These are phyloP conservation scores for Anisodus tanguticus DNA, from an alignment of 257 asterid species.

Conservation along the genomic window DNA sequence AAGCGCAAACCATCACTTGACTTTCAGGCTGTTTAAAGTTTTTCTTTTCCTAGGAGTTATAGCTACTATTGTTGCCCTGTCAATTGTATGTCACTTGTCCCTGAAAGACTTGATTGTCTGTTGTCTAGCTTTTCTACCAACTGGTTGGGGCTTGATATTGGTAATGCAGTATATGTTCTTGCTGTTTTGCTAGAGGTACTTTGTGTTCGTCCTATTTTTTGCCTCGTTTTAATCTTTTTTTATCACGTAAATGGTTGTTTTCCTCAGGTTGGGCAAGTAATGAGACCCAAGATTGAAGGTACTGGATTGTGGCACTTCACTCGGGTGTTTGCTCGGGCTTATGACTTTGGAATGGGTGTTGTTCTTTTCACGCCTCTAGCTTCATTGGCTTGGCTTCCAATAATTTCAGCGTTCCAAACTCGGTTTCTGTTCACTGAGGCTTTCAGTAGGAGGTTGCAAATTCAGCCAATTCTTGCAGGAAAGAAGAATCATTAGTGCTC, in stretches of 20 bases:
- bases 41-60: conserved; percentile 64
- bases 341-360: conserved; percentile 92
- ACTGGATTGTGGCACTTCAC: conserved; percentile 83
- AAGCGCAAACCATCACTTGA: conserved; percentile 72
- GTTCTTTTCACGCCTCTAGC: conserved; percentile 80
- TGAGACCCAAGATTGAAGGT: conserved; percentile 69
- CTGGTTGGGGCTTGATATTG: conserved; percentile 98
- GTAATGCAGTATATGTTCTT: conserved; percentile 43
- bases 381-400: conserved; percentile 85
- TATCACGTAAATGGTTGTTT: neutral
- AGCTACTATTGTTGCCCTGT: conserved; percentile 74
- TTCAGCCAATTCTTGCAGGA: conserved; percentile 82
- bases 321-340: conserved; percentile 73
- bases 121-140: conserved; percentile 88
- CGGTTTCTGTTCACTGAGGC: conserved; percentile 94
- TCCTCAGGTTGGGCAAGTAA: conserved; percentile 76
- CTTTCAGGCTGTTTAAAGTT: conserved; percentile 77
- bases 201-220: neutral
- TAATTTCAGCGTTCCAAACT: conserved; percentile 87
- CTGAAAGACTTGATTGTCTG: conserved; percentile 71
- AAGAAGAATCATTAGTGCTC: conserved; percentile 59
- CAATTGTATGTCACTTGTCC: conserved; percentile 74
- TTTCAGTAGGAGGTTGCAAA: conserved; percentile 86
- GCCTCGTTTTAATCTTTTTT: neutral
- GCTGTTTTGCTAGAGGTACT: neutral